Base-by-base conservation (phyloP, 805 yeast genomes). In the Metschnikowia proteae region DNA sequence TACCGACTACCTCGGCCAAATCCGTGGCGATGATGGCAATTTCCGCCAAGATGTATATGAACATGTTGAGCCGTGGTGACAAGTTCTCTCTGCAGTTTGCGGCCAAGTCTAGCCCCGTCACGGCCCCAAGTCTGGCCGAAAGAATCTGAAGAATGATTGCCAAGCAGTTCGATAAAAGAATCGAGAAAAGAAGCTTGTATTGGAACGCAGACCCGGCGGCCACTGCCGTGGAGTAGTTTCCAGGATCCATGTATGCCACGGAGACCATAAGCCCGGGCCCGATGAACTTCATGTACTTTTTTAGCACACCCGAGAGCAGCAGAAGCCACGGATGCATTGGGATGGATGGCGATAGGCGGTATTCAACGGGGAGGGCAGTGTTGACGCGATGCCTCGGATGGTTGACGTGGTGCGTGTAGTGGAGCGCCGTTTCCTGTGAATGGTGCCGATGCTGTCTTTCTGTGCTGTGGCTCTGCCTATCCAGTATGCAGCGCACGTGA, bases 191-290 rank as follows among this genome's bases (percentile, higher is more conserved):
- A 31, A 91, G 71, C 50, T 86, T 84, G 64, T 84, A 92, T 56
- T 84, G 81, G 64, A 86, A 88, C 27, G 88, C 84, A 30, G 96
- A 85, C n/a, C 96, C 96, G 1, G 95, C 94, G 6, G 94, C 87
- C 10, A 92, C 96, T 7, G 94, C 96, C 1, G 97, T 88, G 34
- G 96, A 86, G 67, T 91, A 92, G 68, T 94, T 92, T 4, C 99
- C 99, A 0, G 99, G 98, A 60, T 92, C 98, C 89, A 94, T 88
- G 65, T 91, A 94, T 0, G 97, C 92, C 31, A 92, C 96, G 4
- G 91, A 79, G 2, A 94, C 96, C 96, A 92, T 86, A 42, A 92
- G 71, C 0, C 99, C 98, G 0, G 98, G 98, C 0, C 98, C 98
- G n/a, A 92, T 74, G 63, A 86, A 87, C 53, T 74, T 67, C 36